phyloP scores from a whole-genome alignment of 306 rosid genomes.

The Cicer pinnatifidum region DNA sequence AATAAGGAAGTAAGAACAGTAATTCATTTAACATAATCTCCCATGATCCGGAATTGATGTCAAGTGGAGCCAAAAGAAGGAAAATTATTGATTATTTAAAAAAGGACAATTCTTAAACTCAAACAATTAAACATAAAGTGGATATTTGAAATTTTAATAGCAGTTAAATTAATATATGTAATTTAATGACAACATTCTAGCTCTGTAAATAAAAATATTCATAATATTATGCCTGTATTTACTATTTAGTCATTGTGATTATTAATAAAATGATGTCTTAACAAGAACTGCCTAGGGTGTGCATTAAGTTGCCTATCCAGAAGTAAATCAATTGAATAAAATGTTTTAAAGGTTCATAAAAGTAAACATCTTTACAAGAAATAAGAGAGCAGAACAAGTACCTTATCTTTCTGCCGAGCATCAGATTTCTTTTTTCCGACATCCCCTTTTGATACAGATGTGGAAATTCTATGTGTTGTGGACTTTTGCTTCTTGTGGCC shows the following conservation, averaged over 20 bases:
- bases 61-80: slow-evolving; percentile 21
- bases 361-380: slow-evolving; percentile 32
- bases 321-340: slow-evolving; percentile 29
- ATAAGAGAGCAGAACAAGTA: slow-evolving; percentile 44
- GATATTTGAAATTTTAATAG: slow-evolving; percentile 15
- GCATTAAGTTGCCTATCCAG: slow-evolving; percentile 37
- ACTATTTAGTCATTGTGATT: background rate
- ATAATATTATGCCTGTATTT: slow-evolving; percentile 30
- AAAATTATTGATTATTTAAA: background rate
- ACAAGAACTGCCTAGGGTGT: slow-evolving; percentile 31
- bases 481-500: slow-evolving; percentile 68
- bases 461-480: slow-evolving; percentile 54
- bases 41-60: slow-evolving; percentile 24
- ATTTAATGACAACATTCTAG: slow-evolving; percentile 16
- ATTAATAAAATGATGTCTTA: slow-evolving; percentile 21
- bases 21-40: slow-evolving; percentile 17
- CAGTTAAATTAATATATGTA: slow-evolving; percentile 20
- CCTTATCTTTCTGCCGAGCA: slow-evolving; percentile 72
- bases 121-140: slow-evolving; percentile 2
- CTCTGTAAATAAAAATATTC: slow-evolving; percentile 24
- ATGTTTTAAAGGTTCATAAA: slow-evolving; percentile 17
- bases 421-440: slow-evolving; percentile 60
- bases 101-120: slow-evolving; percentile 21
- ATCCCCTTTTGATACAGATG: slow-evolving; percentile 56
- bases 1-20: background rate